A percentile compares a stretch with the other conserved stretches of the same genome.
These are phyloP conservation scores for Oropetium thomaeum DNA, from an alignment of 176 grass and related monocot species.

Conservation along the genomic window DNA sequence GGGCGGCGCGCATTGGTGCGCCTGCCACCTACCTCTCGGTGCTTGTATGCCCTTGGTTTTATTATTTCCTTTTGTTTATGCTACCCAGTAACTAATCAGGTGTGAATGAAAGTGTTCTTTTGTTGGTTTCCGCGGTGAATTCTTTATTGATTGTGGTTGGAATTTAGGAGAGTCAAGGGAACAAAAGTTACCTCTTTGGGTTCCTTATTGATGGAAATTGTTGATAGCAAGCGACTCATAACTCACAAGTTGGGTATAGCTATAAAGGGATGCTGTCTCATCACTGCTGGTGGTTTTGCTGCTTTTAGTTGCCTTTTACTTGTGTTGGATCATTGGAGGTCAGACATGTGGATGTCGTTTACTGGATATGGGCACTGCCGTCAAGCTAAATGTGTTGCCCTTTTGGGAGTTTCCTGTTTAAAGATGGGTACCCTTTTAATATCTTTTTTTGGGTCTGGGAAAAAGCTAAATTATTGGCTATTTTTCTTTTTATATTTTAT, in stretches of 20 bases:
- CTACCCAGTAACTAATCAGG: not conserved
- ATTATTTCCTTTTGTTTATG: not conserved
- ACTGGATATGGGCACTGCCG: not conserved
- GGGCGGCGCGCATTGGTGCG: not conserved
- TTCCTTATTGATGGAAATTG: not conserved
- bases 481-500: not conserved
- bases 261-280: slow-evolving; percentile 3
- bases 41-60: not conserved
- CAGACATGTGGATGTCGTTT: slow-evolving; percentile 8
- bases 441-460: not conserved
- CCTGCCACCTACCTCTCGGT: not conserved
- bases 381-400: not conserved
- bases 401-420: slow-evolving; percentile 8
- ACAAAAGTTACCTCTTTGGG: slow-evolving; percentile 11
- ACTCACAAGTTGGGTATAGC: not conserved
- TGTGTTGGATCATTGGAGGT: not conserved
- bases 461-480: not conserved
- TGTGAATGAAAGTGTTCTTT: slow-evolving; percentile 13
- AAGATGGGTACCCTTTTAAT: not conserved
- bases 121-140: slow-evolving; percentile 36
- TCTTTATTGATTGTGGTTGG: not conserved
- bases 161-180: not conserved
- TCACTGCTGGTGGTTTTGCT: not conserved
- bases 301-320: slow-evolving; percentile 16
- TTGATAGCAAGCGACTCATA: not conserved